phyloP scores from a whole-genome alignment of 768 basidiomycete species.

The Hemileccinum impolitum region DNA sequence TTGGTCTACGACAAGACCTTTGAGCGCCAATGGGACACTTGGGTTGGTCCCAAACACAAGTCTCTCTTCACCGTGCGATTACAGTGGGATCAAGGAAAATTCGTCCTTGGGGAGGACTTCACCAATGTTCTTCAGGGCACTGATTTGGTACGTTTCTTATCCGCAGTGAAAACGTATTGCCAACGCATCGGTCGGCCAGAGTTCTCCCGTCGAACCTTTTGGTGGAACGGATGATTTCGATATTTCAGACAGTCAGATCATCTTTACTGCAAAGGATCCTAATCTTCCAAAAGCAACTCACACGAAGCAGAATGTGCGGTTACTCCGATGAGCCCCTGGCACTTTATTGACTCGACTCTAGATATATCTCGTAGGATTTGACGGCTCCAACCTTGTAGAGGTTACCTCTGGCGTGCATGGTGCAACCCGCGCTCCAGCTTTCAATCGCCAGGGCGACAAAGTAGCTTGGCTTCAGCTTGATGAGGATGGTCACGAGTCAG shows the following conservation, averaged over 20 bases:
- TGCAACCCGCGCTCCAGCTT: conserved; percentile 70
- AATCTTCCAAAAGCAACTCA: conserved; percentile 74
- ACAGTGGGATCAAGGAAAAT: conserved; percentile 43
- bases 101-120: conserved; percentile 52
- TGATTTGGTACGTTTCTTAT: conserved; percentile 50
- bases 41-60: conserved; percentile 67
- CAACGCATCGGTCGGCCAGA: conserved; percentile 34
- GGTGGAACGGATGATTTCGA: conserved; percentile 84
- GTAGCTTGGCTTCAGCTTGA: conserved; percentile 88
- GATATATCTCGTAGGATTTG: conserved; percentile 69
- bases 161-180: background rate
- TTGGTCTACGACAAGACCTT: conserved; percentile 66
- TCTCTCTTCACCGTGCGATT: conserved; percentile 72
- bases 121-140: conserved; percentile 64
- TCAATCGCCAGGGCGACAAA: conserved; percentile 64
- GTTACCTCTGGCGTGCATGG: conserved; percentile 85
- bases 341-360: conserved; percentile 24
- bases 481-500: conserved; percentile 86
- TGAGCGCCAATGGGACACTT: conserved; percentile 78
- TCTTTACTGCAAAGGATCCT: conserved; percentile 87
- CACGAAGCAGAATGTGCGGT: conserved; percentile 78
- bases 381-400: conserved; percentile 52
- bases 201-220: conserved; percentile 79
- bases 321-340: background rate
- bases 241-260: conserved; percentile 61